Evolutionary conservation across 108 stramenopile genomes (phyloP), one percentile per base, ranked within the genome.

Genomic region (Conticribra guillardii): DNA sequence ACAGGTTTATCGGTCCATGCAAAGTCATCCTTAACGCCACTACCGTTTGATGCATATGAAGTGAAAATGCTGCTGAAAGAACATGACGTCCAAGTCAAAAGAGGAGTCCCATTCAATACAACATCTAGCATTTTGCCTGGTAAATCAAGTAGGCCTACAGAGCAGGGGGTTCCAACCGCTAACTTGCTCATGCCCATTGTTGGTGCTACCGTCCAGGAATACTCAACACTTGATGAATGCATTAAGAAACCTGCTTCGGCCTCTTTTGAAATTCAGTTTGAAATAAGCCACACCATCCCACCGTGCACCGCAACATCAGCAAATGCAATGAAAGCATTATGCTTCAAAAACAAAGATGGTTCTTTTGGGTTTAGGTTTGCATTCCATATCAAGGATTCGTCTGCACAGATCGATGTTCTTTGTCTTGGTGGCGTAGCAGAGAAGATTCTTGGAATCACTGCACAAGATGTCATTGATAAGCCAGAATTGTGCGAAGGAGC

Each of bases 1-100:
- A 4, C 24, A 78, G 76, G 84, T 54, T 34, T 92, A 18, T 86
- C 85, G 33, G 72, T 85, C 23, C 57, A 82, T 29, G 30, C 11
- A 49, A 88, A 79, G 53, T 76, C 86, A 24, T 90, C 82, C 48
- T 58, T 91, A 50, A 81, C 84, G 9, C 87, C 87, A 9, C 60
- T 94, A 51, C 90, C 90, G 11, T 79, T 79, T 29, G 53, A 82
- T 46, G 75, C 81, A 19, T 88, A 71, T 52, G 93, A 94, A 63
- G 75, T 90, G 14, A 54, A 80, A 63, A 18, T 27, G 19, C n/a
- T 94, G 34, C 65, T 94, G 55, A 57, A 48, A 48, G 64, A 65
- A 15, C 93, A 94, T 64, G 49, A 85, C 30, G 47, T 64, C 45
- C 71, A 86, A 4, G 44, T 91, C 24, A 34, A 64, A 54, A 33